Conservation (phyloP, 2,329 filamentous ascomycete species). For the Nemania sp. region DNA sequence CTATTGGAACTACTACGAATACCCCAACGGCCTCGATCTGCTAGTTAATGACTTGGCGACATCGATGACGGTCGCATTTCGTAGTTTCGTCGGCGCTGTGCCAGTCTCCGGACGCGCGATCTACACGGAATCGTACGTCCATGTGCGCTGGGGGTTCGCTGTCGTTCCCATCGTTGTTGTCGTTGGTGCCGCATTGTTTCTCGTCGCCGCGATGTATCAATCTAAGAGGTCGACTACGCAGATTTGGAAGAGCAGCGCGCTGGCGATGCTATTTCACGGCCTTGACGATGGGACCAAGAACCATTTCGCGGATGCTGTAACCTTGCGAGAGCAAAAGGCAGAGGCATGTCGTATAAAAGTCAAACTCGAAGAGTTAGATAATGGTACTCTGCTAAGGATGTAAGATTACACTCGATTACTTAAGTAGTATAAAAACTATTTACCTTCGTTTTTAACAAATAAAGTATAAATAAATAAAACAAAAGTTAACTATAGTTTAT, state of each 20-base stretch:
- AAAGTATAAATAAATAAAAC: too few relatives aligned
- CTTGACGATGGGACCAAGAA: conserved; percentile 48
- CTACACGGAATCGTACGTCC: conserved; percentile 50
- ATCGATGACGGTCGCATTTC: conserved; percentile 53
- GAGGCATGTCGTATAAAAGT: conserved; percentile 47
- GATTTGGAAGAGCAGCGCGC: conserved; percentile 53
- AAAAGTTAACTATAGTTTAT: too few relatives aligned
- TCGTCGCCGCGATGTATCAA: conserved; percentile 46
- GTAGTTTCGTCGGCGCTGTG: conserved; percentile 47
- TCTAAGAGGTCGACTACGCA: conserved; percentile 41
- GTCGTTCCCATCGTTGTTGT: conserved; percentile 51
- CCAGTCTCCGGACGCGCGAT: conserved; percentile 49
- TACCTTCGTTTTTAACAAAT: too few relatives aligned
- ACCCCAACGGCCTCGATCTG: conserved; percentile 50
- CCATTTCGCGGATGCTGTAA: conserved; percentile 41
- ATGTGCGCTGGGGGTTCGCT: conserved; percentile 54
- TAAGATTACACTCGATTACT: background rate
- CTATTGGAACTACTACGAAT: conserved; percentile 57
- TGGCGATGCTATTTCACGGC: conserved; percentile 54
- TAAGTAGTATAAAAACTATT: background rate
- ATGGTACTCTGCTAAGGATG: conserved; percentile 16
- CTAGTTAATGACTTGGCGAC: conserved; percentile 53
- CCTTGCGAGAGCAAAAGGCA: conserved; percentile 43
- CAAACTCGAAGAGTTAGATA: conserved; percentile 43
- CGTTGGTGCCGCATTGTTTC: conserved; percentile 48